Base-by-base conservation (phyloP, 2,329 filamentous ascomycete species). In the Paradendryphiella salina region DNA sequence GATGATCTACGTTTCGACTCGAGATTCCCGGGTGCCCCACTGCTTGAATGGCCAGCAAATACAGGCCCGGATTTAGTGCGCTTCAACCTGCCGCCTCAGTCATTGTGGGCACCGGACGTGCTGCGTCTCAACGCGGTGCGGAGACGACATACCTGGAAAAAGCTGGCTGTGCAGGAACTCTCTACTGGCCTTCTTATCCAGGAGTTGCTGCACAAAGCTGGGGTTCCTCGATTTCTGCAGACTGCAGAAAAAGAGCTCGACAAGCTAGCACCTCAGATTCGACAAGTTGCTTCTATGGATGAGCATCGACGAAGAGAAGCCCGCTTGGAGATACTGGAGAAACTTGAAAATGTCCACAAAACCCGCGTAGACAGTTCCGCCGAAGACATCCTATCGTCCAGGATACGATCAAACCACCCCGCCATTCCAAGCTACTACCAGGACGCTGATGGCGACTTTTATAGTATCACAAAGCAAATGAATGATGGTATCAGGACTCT, bases 31-130 rank as follows among this genome's bases (percentile, higher is more conserved):
- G 64, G 64, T 23, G 54, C 48, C 33, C 57, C 57, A 15, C 29
- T 43, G 28, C 59, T 67, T 8, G 57, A 62, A 37, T 77, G 73
- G 71, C 73, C 75, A 3, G 64, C 63, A 8, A 78, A 76, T 48
- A 78, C 76, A 13, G 76, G 74, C 2, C 58, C 60, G 13, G 46
- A 50, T 3, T 39, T 74, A 28, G 52, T 65, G 11, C 56, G 55
- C 3, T 50, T 69, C 23, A 57, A 72, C 45, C 57, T 79, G 18
- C 71, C 77, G 6, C 77, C 77, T 3, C 74, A 79, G 45, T 79
- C 77, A 3, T 60, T 79, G 20, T 79, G 77, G 64, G 74, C 77
- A 2, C 46, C 61, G 0, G 65, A 71, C n/a, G 14, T 45, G 7
- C 44, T 61, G 11, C 74, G 73, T 13, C 39, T 53, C 29, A 68